Evolutionary conservation across 371 early-diverging fungal genomes (phyloP), one percentile per base, ranked within the genome.

Genomic region (Circinella umbellata): DNA sequence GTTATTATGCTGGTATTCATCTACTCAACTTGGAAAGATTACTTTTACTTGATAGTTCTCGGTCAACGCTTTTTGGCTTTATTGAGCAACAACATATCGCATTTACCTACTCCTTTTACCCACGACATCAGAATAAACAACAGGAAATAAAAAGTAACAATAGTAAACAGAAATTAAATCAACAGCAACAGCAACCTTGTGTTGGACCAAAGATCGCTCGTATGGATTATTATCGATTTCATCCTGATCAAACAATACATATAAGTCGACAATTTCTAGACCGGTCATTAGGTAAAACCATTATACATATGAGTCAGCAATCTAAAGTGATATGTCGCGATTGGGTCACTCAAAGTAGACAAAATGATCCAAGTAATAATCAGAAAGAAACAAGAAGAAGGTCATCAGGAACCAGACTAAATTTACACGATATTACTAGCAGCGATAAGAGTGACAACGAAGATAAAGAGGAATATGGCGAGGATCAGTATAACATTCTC

Each of bases 61-160:
- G n/a, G 1, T 6, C 57, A 10, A 27, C 57, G 5, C 27, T 57
- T 7, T 27, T 27, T 7, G 85, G 87, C 13, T 82, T 90, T 46
- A 81, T 83, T 42, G 69, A 80, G 4, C 90, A 90, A 70, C 92
- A 92, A 60, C 81, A 79, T 38, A 75, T 90, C 47, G 77, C 85
- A 1, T 76, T 89, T 64, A 82, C 81, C 10, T 89, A 81, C 51
- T 80, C 89, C 1, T 81, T 77, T 46, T 86, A 80, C 54, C 82
- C 81, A 59, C 53, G 53, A 53, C 5, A 8, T 8, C 3, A 53
- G 11, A 42, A 42, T 9, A 42, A 42, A 6, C 42, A 42, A 42
- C 42, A 42, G 27, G 38, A 59, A 34, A 36, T 37, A 76, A 55
- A 59, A 72, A 61, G 70, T 70, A 60, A 75, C 71, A 18, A 71